These are phyloP conservation scores for Panaeolus cyanescens DNA, from an alignment of 768 basidiomycete genomes.

Conservation along the genomic window DNA sequence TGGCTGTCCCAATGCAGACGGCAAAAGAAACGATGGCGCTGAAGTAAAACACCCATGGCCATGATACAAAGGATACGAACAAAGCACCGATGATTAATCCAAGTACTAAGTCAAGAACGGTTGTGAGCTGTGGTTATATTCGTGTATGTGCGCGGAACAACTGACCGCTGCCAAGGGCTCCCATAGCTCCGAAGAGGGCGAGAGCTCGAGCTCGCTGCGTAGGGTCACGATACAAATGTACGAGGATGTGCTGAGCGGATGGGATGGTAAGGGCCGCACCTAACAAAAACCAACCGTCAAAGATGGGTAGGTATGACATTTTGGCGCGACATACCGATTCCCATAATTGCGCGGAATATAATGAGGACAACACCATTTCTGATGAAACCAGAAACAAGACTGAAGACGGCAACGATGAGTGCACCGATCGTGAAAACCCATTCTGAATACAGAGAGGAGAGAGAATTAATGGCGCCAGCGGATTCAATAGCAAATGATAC, in stretches of 20 bases:
- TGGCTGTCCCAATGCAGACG: slow-evolving; percentile 28
- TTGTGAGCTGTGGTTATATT: background rate
- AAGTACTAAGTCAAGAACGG: slow-evolving; percentile 25
- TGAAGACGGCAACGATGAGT: slow-evolving; percentile 40
- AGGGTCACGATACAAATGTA: slow-evolving; percentile 50
- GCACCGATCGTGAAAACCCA: slow-evolving; percentile 44
- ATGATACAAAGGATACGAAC: slow-evolving; percentile 41
- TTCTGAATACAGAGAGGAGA: slow-evolving; percentile 22
- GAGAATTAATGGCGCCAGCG: background rate
- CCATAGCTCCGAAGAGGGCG: slow-evolving; percentile 45
- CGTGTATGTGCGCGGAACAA: background rate
- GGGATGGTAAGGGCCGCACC: slow-evolving; percentile 53
- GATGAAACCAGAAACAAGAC: slow-evolving; percentile 47
- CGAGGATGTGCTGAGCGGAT: slow-evolving; percentile 48
- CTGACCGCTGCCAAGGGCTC: slow-evolving; percentile 45
- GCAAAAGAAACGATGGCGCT: slow-evolving; percentile 38
- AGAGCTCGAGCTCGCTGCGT: slow-evolving; percentile 49
- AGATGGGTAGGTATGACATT: background rate
- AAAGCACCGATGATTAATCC: slow-evolving; percentile 45
- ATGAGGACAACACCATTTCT: slow-evolving; percentile 47
- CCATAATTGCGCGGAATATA: slow-evolving; percentile 52
- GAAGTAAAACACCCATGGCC: slow-evolving; percentile 55
- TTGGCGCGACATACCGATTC: slow-evolving; percentile 37
- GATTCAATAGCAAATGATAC: slow-evolving; percentile 4
- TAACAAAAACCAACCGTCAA: slow-evolving; percentile 11